Base-by-base conservation (phyloP, 164 flowering plant species). In the Echeveria elegans region DNA sequence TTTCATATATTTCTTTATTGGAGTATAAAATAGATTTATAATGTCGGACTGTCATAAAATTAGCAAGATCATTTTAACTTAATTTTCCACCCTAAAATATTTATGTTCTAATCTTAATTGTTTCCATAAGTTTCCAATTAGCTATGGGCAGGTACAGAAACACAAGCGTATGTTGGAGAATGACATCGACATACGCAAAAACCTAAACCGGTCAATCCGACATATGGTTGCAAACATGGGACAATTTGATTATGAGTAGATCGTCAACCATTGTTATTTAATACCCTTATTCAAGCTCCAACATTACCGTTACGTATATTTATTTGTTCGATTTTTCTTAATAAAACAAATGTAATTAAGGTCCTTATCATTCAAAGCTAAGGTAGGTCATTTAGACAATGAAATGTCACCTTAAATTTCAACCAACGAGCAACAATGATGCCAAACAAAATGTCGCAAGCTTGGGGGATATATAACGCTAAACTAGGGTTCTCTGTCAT, bases 341-440 rank as follows among this genome's bases (percentile, higher is more conserved):
- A n/a, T n/a, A n/a, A n/a, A n/a, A n/a, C n/a, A n/a, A n/a, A n/a
- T n/a, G n/a, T n/a, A n/a, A n/a, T n/a, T n/a, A n/a, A n/a, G n/a
- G n/a, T n/a, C n/a, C n/a, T n/a, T n/a, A n/a, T n/a, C n/a, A n/a
- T n/a, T n/a, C 8, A 32, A 30, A 32, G 65, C 41, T 32, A 32
- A n/a, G 65, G 40, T 52, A 52, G 58, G 58, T n/a, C 28, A 23
- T 34, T 32, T 29, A 30, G 65, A 32, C 15, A 32, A 62, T 62
- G 40, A 62, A 62, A 62, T 32, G 65, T 62, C 37, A 62, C 41
- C 65, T 62, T 62, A 62, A 30, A 18, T 31, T 62, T 62, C 65
- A 62, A 62, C 65, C 65, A 32, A 18, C 41, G 10, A 62, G 65
- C 65, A 24, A 41, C 65, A 6, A 7, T 12, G 26, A 62, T 23